Evolutionary conservation across 257 asterid genomes (phyloP), one percentile per base, ranked within the genome.

Genomic region (Capsicum pubescens): DNA sequence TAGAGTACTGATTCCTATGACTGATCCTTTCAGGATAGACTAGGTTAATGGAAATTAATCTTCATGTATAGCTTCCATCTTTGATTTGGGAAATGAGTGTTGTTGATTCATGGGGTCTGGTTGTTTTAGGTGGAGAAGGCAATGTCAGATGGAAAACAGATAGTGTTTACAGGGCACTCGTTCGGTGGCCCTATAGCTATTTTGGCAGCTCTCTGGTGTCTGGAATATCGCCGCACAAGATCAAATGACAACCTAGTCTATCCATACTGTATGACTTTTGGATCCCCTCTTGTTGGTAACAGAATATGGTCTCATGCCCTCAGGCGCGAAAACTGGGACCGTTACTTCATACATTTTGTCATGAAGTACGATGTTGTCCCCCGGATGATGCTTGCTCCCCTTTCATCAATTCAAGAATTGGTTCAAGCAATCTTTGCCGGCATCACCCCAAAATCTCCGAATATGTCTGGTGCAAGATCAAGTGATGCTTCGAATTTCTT

Each of bases 131-230:
- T 95, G 80, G 95, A 88, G 82, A 94, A 91, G 42, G 91, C 97
- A 59, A 81, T 91, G 60, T 88, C 88, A 17, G 93, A 94, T 54
- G 85, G 84, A 79, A 94, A 91, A 88, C 94, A 92, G n/a, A 74
- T 94, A 82, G 87, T 94, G 71, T 95, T 95, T 85, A 77, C 97
- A 14, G 99, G 98, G 35, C 97, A 95, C 89, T 95, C 97, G 52
- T 91, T 95, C 0, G 97, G 97, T 26, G 98, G 97, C 26, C 89
- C 98, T 21, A 69, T 86, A 36, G 97, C 99, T 82, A 86, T 90
- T 69, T 91, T 95, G 79, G 92, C 97, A 52, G 86, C 97, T 76
- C 85, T 94, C 77, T 95, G 97, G 98, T 90, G 91, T 92, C 82
- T 95, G 8, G 99, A 95, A 88, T 91, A 55, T 52, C 52, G 89